These are phyloP conservation scores for Raphanus raphanistrum DNA, from an alignment of 345 rosid species.

Conservation along the genomic window DNA sequence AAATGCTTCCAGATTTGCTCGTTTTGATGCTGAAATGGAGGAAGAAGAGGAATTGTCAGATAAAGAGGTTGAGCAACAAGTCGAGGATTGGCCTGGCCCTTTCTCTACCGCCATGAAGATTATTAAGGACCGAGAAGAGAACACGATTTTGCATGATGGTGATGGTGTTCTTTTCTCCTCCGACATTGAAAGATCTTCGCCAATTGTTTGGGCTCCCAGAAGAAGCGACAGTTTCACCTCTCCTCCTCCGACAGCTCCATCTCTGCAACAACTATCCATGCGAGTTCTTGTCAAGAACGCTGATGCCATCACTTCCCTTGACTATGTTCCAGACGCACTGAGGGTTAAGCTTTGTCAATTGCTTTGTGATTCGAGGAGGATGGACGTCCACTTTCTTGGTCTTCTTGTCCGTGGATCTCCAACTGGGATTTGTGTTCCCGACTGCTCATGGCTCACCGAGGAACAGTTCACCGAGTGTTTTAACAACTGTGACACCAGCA, in stretches of 20 bases:
- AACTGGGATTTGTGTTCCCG: conserved; percentile 60
- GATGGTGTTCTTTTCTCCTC: conserved; percentile 13
- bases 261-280: conserved; percentile 59
- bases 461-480: conserved; percentile 59
- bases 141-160: conserved; percentile 20
- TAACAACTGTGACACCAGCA: conserved; percentile 59
- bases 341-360: conserved; percentile 61
- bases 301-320: conserved; percentile 80
- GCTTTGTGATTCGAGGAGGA: conserved; percentile 74
- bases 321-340: conserved; percentile 67
- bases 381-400: conserved; percentile 51
- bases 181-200: conserved; percentile 28
- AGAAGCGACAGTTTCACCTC: conserved; percentile 23
- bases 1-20: conserved; percentile 76
- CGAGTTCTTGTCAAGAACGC: conserved; percentile 64
- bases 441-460: conserved; percentile 92
- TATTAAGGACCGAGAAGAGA: conserved; percentile 62
- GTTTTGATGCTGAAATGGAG: conserved; percentile 47
- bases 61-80: conserved; percentile 37
- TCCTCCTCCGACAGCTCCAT: conserved; percentile 43
- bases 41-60: conserved; percentile 40
- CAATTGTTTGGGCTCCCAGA: conserved; percentile 65
- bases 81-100: conserved; percentile 97
- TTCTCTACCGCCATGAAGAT: conserved; percentile 96
- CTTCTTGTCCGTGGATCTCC: conserved; percentile 71